Evolutionary conservation across 2,329 filamentous ascomycete genomes (phyloP), one percentile per base, ranked within the genome.

Genomic region (Spiromastix sp.): DNA sequence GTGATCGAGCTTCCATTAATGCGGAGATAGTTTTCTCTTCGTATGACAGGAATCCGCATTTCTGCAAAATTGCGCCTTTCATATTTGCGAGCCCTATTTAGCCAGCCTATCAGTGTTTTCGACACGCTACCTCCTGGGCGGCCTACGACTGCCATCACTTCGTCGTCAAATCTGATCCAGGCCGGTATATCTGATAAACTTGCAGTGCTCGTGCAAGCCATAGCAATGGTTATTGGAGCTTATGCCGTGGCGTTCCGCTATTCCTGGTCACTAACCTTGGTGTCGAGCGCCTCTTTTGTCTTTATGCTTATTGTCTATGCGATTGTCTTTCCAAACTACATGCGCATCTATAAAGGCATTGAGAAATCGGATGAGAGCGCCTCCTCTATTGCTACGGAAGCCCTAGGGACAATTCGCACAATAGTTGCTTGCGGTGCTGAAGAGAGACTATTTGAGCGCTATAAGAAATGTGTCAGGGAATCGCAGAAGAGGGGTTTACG

Each of bases 161-260:
- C 63, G 0, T 65, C 66, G 0, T 63, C 68, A 20, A 73, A 72
- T 42, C 64, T 64, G 0, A 61, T 74, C 8, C 71, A 74, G 38
- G 55, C 68, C 17, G 70, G 68, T 12, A 65, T 73, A n/a, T 72
- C 69, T 0, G 69, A 73, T 42, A 66, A 67, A 35, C 51, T 74
- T 4, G 58, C 59, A 2, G 52, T 52, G 2, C 51, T 70, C 1
- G 53, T 69, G 19, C 59, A 66, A 33, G 60, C 55, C 2, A 33
- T 62, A 2, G 51, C 64, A 2, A 47, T 66, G 2, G 46, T 68
- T 4, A 43, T 66, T 4, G 51, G 67, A 0, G 66, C 67, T 36
- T 58, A 70, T n/a, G 55, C 61, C 8, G 64, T 74, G 30, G 64
- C 71, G 0, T 73, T 74, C 41, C 48, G 57, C 11, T 70, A 68